These are phyloP conservation scores for Stagonosporopsis chrysanthemi DNA, from an alignment of 2,329 filamentous ascomycete species.

Conservation along the genomic window DNA sequence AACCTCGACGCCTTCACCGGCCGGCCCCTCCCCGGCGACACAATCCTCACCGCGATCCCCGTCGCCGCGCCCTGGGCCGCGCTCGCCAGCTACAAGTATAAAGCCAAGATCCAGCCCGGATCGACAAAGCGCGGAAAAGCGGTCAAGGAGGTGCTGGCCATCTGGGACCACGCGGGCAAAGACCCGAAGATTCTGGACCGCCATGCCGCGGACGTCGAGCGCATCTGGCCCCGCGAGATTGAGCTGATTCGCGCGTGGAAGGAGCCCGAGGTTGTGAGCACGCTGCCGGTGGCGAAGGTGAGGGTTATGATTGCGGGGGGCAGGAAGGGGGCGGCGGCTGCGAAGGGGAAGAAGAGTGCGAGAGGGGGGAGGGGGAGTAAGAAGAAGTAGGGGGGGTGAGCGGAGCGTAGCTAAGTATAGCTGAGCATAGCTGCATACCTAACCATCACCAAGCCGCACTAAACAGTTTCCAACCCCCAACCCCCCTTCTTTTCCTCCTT, in stretches of 20 bases:
- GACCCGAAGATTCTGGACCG: conserved; percentile 55
- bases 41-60: conserved; percentile 72
- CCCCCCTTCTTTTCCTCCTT: too few species aligned
- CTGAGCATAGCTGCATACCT: too few species aligned
- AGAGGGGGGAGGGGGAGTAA: conserved; percentile 44
- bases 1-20: conserved; percentile 77
- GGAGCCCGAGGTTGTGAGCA: conserved; percentile 80
- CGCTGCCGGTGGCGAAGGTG: conserved; percentile 80
- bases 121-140: conserved; percentile 92
- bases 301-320: conserved; percentile 73
- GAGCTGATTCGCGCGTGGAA: conserved; percentile 83
- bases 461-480: too few species aligned
- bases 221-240: conserved; percentile 85
- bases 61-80: conserved; percentile 71
- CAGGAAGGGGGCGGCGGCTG: conserved; percentile 35
- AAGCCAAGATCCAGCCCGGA: conserved; percentile 92
- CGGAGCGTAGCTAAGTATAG: too few species aligned
- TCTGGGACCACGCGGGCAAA: conserved; percentile 74
- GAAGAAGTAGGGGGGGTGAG: conserved; percentile 22
- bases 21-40: conserved; percentile 79
- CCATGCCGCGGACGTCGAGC: conserved; percentile 66
- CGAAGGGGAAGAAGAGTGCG: conserved; percentile 38
- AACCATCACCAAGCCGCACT: too few species aligned
- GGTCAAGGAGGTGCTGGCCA: conserved; percentile 84
- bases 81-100: conserved; percentile 81